Percentiles rank a stretch among this genome's conserved stretches.
These are phyloP conservation scores for Talaromyces sp. DNA, from an alignment of 2,329 filamentous ascomycete species.

Conservation along the genomic window DNA sequence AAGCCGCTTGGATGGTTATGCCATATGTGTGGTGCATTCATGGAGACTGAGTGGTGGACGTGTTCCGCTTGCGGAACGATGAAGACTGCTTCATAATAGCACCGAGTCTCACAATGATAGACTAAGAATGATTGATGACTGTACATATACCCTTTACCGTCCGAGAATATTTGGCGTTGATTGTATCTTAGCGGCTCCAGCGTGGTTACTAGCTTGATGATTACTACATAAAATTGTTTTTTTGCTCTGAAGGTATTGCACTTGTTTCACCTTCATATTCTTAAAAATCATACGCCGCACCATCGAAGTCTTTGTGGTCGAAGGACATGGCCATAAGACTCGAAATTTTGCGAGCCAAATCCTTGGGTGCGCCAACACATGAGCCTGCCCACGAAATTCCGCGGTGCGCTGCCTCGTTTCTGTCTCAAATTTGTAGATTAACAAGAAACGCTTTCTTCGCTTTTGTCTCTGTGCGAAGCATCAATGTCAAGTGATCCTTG, in stretches of 20 bases:
- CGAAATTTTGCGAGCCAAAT: not conserved
- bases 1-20: constrained; percentile 60
- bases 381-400: too few species aligned
- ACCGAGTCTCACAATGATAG: not conserved
- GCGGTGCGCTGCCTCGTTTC: too few species aligned
- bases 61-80: constrained; percentile 59
- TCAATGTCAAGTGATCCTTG: too few species aligned
- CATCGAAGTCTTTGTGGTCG: too few species aligned
- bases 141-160: not conserved
- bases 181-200: not conserved
- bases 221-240: not conserved
- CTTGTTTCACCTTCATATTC: too few species aligned
- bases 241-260: not conserved
- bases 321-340: not conserved
- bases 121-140: not conserved
- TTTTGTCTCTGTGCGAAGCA: too few species aligned
- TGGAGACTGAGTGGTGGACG: constrained; percentile 65
- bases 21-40: constrained; percentile 56
- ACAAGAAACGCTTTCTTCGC: too few species aligned
- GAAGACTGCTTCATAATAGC: constrained; percentile 50
- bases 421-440: too few species aligned
- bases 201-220: not conserved
- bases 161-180: not conserved
- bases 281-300: too few species aligned
- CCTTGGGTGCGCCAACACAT: not conserved